These are phyloP conservation scores for Blastocladiella emersonii DNA, from an alignment of 371 early-diverging fungal species.

Conservation along the genomic window DNA sequence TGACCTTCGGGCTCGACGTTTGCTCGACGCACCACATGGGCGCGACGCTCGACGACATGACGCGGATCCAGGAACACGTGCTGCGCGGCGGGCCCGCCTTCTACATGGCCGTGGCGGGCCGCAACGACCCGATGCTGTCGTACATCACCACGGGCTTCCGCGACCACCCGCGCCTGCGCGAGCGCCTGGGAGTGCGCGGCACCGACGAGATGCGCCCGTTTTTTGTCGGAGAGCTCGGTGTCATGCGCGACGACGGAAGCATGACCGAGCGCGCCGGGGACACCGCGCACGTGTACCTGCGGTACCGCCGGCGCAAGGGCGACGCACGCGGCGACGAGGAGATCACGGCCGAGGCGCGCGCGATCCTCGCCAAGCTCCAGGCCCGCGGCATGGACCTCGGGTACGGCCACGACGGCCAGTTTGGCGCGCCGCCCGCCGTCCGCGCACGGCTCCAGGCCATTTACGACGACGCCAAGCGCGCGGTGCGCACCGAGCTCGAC, in stretches of 20 bases:
- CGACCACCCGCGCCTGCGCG: constrained; percentile 4
- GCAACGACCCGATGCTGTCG: constrained; percentile 6
- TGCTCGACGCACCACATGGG: constrained; percentile 6
- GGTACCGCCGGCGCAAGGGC: constrained; percentile 5
- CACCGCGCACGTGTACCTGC: not conserved
- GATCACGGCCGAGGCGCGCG: not conserved
- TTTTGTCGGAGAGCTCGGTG: not conserved
- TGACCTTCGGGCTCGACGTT: constrained; percentile 3
- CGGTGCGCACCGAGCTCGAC: not conserved
- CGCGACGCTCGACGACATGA: not conserved
- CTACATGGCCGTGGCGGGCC: constrained; percentile 7
- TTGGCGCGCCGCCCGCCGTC: not conserved
- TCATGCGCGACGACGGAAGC: not conserved
- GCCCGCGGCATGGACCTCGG: constrained; percentile 6
- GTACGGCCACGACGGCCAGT: constrained; percentile 5
- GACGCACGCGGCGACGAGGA: not conserved
- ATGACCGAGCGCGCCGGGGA: not conserved
- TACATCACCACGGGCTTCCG: constrained; percentile 7
- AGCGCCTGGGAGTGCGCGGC: not conserved
- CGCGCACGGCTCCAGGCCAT: not conserved
- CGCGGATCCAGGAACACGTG: not conserved
- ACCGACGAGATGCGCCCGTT: not conserved
- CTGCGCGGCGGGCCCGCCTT: constrained; percentile 1
- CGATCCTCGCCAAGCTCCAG: constrained; percentile 1
- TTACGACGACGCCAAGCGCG: constrained; percentile 6